Evolutionary conservation across 1,284 basidiomycete genomes (phyloP), one percentile per base, ranked within the genome.

Genomic region (Gomphus bonarii): DNA sequence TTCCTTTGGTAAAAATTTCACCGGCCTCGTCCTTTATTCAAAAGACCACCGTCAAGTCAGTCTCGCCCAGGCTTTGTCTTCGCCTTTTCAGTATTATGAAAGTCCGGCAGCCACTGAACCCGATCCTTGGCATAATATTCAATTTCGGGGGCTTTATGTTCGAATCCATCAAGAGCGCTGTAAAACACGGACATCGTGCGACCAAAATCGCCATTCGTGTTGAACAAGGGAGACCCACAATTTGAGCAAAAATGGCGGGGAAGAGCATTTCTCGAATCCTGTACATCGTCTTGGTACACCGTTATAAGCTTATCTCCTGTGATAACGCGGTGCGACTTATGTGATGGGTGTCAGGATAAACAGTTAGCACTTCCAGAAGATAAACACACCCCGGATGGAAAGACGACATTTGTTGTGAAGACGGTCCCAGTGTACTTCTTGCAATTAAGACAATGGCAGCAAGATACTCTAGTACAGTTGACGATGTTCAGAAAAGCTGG

Each of bases 401-500:
- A 63, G 12, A 63, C 59, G 14, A 63, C 54, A 42, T 61, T 63
- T 6, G 61, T 63, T 9, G 62, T 61, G 40, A 63, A 63, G 6
- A 57, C 59, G 4, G 62, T 63, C 30, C 62, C 62, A 1, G 62
- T 63, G 47, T 60, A 63, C 36, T 57, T 61, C 43, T 60, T 61
- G 46, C 62, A 63, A 31, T 63, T 63, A 1, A 31, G 54, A 51
- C 62, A 63, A 54, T 63, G 62, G 49, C 62, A 63, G 28, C 58
- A 60, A 22, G 57, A 54, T 30, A 60, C 54, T 1, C 61, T 63
- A 49, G 31, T 36, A n/a, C 25, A 16, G 7, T 12, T 49, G 6
- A 57, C 40, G 25, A 35, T 31, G 22, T 11, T 46, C 43, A 25
- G 18, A 33, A 5, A n/a, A n/a, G n/a, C n/a, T n/a, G n/a, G n/a